Evolutionary conservation across 768 basidiomycete genomes (phyloP).

Genomic region (Russula virescens): DNA sequence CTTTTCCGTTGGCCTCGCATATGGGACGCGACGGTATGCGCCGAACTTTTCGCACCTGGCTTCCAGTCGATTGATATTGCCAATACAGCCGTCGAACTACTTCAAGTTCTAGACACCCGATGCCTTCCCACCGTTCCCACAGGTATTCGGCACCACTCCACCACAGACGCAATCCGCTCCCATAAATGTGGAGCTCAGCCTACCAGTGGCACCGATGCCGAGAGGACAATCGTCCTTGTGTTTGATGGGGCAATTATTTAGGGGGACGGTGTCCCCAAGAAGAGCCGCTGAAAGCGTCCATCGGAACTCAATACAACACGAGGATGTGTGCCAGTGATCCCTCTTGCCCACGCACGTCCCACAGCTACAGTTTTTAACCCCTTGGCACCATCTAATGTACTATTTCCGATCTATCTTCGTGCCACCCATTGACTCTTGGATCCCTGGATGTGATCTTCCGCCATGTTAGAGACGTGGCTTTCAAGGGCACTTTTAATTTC

Average conservation of each 20-base stretch:
- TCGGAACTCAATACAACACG: constrained; percentile 37
- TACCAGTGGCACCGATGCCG: constrained; percentile 55
- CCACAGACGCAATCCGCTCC: constrained; percentile 46
- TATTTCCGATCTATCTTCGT: neutral
- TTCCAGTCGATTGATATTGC: constrained; percentile 91
- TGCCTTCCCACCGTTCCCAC: neutral
- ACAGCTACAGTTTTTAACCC: neutral
- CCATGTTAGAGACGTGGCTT: neutral
- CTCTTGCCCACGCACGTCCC: neutral
- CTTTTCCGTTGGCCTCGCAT: neutral
- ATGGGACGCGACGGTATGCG: no score
- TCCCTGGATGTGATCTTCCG: neutral
- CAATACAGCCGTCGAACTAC: constrained; percentile 77
- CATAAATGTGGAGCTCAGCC: constrained; percentile 70
- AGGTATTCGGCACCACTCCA: neutral
- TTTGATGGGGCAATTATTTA: constrained; percentile 42
- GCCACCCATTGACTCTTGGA: neutral
- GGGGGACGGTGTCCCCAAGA: no score
- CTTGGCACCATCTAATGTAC: neutral
- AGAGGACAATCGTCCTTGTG: constrained; percentile 80
- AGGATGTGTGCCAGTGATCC: neutral
- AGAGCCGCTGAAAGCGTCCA: constrained; percentile 31
- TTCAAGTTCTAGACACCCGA: constrained; percentile 55
- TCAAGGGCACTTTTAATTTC: neutral
- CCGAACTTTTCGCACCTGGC: constrained; percentile 62